A percentile compares a stretch with the other conserved stretches of the same genome.
Evolutionary conservation across 83 land plant genomes (phyloP).

Genomic region (Picea engelmannii): DNA sequence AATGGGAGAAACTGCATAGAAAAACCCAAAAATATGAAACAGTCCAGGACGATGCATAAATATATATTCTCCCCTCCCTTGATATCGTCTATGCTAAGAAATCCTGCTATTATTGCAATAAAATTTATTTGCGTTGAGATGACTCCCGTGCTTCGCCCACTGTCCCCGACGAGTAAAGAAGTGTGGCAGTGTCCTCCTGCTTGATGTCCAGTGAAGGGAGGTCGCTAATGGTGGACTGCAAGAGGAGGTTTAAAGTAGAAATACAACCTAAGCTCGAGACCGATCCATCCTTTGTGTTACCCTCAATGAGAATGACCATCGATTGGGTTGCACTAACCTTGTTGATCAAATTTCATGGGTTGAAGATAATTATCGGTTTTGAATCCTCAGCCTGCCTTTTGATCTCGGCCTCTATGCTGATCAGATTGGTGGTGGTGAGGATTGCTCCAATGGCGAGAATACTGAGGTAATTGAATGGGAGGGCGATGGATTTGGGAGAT

Average conservation of each 20-base stretch:
- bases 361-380: constrained; percentile 26
- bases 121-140: constrained; percentile 52
- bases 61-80: constrained; percentile 17
- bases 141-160: constrained; percentile 70
- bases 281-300: background rate
- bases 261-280: background rate
- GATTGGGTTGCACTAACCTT: constrained; percentile 19
- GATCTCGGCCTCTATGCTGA: constrained; percentile 51
- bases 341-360: constrained; percentile 24
- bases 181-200: constrained; percentile 50
- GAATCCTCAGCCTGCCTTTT: constrained; percentile 48
- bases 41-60: constrained; percentile 52
- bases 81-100: background rate
- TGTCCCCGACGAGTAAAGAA: constrained; percentile 75
- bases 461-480: constrained; percentile 45
- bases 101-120: constrained; percentile 26
- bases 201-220: background rate
- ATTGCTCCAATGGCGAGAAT: constrained; percentile 58
- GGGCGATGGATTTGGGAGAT: constrained; percentile 47
- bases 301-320: constrained; percentile 16
- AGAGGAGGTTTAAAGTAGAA: background rate
- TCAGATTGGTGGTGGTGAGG: constrained; percentile 58
- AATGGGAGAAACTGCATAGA: constrained; percentile 18
- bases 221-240: background rate
- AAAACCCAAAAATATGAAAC: constrained; percentile 74